Evolutionary conservation across 108 stramenopile species (phyloP).

Genomic region (Cylindrotheca fusiformis): DNA sequence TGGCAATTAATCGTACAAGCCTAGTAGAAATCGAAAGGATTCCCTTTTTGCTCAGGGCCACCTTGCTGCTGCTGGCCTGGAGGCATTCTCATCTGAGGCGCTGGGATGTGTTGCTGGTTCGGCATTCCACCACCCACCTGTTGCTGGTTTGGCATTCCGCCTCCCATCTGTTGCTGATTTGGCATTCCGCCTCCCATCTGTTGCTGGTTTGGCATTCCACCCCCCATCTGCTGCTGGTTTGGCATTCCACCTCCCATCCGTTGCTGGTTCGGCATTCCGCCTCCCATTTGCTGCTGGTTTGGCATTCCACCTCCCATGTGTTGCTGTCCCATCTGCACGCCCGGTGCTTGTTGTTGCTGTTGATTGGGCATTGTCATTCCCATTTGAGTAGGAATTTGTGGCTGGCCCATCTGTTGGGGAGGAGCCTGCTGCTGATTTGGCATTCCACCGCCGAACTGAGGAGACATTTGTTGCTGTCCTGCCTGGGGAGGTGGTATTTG

Average conservation of each 20-base stretch:
- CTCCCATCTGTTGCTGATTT: conserved; percentile 4
- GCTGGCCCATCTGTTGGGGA: not conserved
- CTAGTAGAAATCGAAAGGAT: conserved; percentile 48
- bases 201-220: conserved; percentile 4
- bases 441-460: not conserved
- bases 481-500: not conserved
- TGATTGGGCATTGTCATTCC: conserved; percentile 5
- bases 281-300: conserved; percentile 6
- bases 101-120: conserved; percentile 11
- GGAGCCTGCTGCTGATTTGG: conserved; percentile 6
- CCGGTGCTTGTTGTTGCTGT: conserved; percentile 15
- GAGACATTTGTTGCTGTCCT: not conserved
- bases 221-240: not conserved
- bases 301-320: conserved; percentile 3
- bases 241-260: not conserved
- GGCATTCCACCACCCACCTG: not conserved
- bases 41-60: no score
- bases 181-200: not conserved
- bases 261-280: conserved; percentile 9
- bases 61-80: conserved; percentile 19
- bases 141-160: not conserved
- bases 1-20: not conserved
- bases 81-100: not conserved
- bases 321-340: conserved; percentile 12
- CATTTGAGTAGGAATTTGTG: conserved; percentile 7